Evolutionary conservation across 2,329 filamentous ascomycete genomes (phyloP), one percentile per base, ranked within the genome.

Genomic region (Fusarium newnesense): DNA sequence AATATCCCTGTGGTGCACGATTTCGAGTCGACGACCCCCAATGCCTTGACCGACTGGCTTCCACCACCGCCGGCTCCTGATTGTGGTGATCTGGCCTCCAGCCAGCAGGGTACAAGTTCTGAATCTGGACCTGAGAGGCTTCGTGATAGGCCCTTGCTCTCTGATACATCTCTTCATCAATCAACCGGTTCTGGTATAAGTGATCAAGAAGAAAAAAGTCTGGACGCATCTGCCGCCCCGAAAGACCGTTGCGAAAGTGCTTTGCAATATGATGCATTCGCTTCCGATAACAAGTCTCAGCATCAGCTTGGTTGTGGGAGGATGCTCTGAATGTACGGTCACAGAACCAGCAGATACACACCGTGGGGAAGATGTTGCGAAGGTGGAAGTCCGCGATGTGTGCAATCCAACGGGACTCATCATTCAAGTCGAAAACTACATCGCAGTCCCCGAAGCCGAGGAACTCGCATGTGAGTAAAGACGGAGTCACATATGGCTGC

Each of bases 271-370:
- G 89, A 7, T 76, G 36, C 85, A 90, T 86, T 5, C 88, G 83
- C 2, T 70, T 24, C 0, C 64, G 37, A 61, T 85, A 87, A 39
- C 80, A 74, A 5, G 59, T 49, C n/a, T 54, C 49, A 15, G 57
- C 68, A 21, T 76, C 72, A 0, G 65, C 69, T 2, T 59, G 57
- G 4, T 13, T 52, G 0, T 50, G 58, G 0, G 70, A 50, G 1
- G 46, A 53, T 6, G 80, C 70, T 10, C 74, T 72, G 63, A 86
- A 87, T 16, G 19, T 50, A 58, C 85, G 80, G 60, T 85, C 80
- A 73, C 88, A 90, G 67, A 87, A 89, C 83, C 85, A 88, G 73
- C 88, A 90, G 0, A 82, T 60, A 9, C 81, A 81, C 16, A 71
- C 72, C 0, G 16, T 13, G 1, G 87, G 87, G 10, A 84, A 82